Base-by-base conservation (phyloP, 2,329 filamentous ascomycete species). In the Cladophialophora yegresii region DNA sequence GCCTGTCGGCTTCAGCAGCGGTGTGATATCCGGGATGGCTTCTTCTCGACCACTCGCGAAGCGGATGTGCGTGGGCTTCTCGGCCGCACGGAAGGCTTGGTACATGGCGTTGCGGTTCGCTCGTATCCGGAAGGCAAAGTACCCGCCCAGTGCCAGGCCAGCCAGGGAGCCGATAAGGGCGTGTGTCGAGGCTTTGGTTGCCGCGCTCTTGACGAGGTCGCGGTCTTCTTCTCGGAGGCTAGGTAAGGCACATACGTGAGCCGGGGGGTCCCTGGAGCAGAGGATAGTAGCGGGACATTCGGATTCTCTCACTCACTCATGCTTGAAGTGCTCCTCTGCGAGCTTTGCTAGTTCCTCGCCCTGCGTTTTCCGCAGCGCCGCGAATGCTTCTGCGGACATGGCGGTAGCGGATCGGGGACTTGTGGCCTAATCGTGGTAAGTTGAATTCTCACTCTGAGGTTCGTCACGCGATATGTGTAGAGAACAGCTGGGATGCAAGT, bases 21-120 rank as follows among this genome's bases (percentile, higher is more conserved):
- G 80, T 0, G 84, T 84, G 40, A 89, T 76, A 69, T 90, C 86
- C 0, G 88, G 87, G 1, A 90, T 77, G 0, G 82, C 72, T 71
- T 88, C 86, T 86, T 70, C 50, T 20, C 85, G 78, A 0, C 87
- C 88, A 68, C 84, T 82, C 0, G 84, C 82, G 73, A 90, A 90
- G 13, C 83, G 76, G 5, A 90, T 81, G 59, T 85, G 80, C 0
- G 82, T 84, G 0, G 88, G 88, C 73, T 84, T 85, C 72, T 89
- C 85, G 58, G 81, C 76, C 0, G 86, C 81, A 22, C 82, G 81
- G 76, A 90, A 85, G 6, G 84, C 83, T 50, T 82, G 80, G 77
- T 88, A 89, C 74, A 88, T 82, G n/a, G 81, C 78, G 33, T 78
- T 75, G 53, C 87, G 82, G 65, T 83, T 80, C 45, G 76, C 76